These are phyloP conservation scores for Eremomyces bilateralis DNA, from an alignment of 495 filamentous ascomycete genomes.

Conservation along the genomic window DNA sequence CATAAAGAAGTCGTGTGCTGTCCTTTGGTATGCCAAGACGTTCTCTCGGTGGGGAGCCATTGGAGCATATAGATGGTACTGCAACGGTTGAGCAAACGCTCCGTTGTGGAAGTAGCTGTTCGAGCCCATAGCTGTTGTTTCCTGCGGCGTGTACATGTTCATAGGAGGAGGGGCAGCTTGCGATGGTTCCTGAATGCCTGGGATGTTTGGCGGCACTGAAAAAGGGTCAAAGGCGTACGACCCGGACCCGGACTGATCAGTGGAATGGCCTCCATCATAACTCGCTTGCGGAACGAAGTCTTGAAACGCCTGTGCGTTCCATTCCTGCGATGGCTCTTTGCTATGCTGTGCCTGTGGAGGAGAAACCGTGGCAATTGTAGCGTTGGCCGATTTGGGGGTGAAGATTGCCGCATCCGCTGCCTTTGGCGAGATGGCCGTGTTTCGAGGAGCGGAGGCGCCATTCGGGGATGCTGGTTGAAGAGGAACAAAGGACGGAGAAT, in stretches of 20 bases:
- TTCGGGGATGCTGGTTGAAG: constrained; percentile 29
- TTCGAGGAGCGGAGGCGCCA: constrained; percentile 28
- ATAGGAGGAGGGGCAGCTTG: no score
- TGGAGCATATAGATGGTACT: constrained; percentile 87
- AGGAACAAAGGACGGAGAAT: constrained; percentile 89
- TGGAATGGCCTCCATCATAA: no score
- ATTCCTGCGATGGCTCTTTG: constrained; percentile 28
- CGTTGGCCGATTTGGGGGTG: constrained; percentile 35
- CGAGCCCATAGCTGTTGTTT: constrained; percentile 28
- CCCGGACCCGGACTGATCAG: constrained; percentile 5
- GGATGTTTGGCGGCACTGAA: neutral
- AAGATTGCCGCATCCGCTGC: constrained; percentile 81
- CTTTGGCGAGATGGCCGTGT: constrained; percentile 57
- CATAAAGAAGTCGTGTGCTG: constrained; percentile 76
- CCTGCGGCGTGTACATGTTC: constrained; percentile 26
- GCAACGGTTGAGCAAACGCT: constrained; percentile 48
- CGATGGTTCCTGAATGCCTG: constrained; percentile 1
- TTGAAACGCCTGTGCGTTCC: constrained; percentile 37
- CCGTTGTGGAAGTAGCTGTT: constrained; percentile 33
- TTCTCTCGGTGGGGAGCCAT: constrained; percentile 63
- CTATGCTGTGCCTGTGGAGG: constrained; percentile 29
- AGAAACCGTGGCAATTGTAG: constrained; percentile 21
- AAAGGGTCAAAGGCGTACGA: constrained; percentile 9
- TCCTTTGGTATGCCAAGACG: constrained; percentile 58
- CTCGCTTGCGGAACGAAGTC: constrained; percentile 68